Conservation (phyloP, 1,284 basidiomycete species). For the Rhodotorula sp. region DNA sequence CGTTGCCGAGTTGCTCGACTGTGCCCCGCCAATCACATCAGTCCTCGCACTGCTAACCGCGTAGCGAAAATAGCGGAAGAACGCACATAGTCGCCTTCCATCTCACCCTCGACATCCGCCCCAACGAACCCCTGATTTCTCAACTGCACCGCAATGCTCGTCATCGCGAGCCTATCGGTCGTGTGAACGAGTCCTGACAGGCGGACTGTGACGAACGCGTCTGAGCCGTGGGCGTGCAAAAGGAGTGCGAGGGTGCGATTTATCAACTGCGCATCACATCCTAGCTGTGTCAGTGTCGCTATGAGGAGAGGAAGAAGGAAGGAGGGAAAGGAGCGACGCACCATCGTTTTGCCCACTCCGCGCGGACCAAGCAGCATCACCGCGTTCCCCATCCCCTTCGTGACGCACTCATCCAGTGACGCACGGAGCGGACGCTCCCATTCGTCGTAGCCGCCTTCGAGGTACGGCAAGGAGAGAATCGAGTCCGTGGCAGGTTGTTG, state of each 20-base stretch:
- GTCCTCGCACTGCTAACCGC: too few relatives aligned
- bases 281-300: background rate
- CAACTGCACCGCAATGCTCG: constrained; percentile 84
- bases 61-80: background rate
- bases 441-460: constrained; percentile 27
- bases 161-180: constrained; percentile 82
- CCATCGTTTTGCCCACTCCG: constrained; percentile 44
- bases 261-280: constrained; percentile 24
- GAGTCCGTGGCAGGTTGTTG: background rate
- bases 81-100: constrained; percentile 48
- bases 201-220: constrained; percentile 66
- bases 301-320: background rate
- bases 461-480: constrained; percentile 17
- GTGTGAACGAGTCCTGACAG: constrained; percentile 81
- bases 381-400: constrained; percentile 44
- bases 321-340: constrained; percentile 3
- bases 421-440: constrained; percentile 39
- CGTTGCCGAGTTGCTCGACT: constrained; percentile 44
- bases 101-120: constrained; percentile 49
- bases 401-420: constrained; percentile 40
- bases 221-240: constrained; percentile 23
- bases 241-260: constrained; percentile 39
- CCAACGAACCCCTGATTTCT: constrained; percentile 44
- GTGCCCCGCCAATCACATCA: background rate
- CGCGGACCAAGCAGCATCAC: constrained; percentile 42